Percentiles rank a stretch among this genome's conserved stretches.
phyloP scores from a whole-genome alignment of 2,329 filamentous ascomycete species.

The Bipolaris oryzae region DNA sequence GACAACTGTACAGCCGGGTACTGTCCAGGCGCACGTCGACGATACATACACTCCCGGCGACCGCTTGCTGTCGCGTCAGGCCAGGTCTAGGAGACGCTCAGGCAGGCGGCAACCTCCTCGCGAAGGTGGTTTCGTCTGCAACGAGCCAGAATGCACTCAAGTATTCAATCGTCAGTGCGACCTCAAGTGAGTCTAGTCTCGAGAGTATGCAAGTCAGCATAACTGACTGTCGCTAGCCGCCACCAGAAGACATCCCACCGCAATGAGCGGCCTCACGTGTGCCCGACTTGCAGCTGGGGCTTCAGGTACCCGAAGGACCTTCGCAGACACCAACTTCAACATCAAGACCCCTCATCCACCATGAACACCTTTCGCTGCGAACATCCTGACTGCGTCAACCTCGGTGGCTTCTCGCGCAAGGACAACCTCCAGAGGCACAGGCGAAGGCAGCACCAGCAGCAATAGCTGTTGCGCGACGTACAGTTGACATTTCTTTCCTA shows the following conservation, averaged over 20 bases:
- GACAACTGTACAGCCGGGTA: slow-evolving; percentile 35
- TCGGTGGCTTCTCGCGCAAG: slow-evolving; percentile 42
- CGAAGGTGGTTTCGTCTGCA: slow-evolving; percentile 36
- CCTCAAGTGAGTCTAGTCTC: slow-evolving; percentile 37
- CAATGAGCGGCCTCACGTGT: slow-evolving; percentile 41
- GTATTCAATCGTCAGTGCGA: slow-evolving; percentile 43
- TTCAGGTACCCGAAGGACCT: slow-evolving; percentile 48
- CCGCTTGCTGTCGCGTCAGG: slow-evolving; percentile 17
- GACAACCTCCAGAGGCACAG: slow-evolving; percentile 46
- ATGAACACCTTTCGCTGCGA: slow-evolving; percentile 29
- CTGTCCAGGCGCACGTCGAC: slow-evolving; percentile 35
- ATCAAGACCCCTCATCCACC: slow-evolving; percentile 25
- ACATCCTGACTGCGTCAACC: slow-evolving; percentile 34
- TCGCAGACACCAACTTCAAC: slow-evolving; percentile 37
- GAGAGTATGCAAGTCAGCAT: neutral
- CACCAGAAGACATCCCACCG: slow-evolving; percentile 40
- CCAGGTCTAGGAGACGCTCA: slow-evolving; percentile 11
- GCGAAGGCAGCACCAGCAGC: slow-evolving; percentile 35
- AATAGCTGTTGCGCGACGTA: slow-evolving; percentile 1
- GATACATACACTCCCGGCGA: slow-evolving; percentile 41
- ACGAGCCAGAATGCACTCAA: slow-evolving; percentile 27
- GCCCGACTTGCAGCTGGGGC: slow-evolving; percentile 34
- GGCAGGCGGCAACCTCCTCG: slow-evolving; percentile 35
- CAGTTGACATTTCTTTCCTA: neutral
- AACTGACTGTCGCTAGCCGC: slow-evolving; percentile 32